These are phyloP conservation scores for Silene vulgaris DNA, from an alignment of 179 eudicot species.

Conservation along the genomic window DNA sequence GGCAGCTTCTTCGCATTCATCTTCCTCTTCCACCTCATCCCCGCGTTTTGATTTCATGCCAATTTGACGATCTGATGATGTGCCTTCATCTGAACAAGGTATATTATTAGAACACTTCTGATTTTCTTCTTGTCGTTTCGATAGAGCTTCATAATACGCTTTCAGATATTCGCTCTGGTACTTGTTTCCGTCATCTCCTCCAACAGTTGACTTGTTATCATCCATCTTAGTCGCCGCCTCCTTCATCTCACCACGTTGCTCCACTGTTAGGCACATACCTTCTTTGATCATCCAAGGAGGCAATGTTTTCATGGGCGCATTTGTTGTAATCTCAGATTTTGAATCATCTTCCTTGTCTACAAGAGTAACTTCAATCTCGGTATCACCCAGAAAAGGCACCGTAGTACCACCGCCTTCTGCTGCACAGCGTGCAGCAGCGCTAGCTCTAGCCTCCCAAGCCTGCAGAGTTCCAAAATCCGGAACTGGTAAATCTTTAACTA, in stretches of 20 bases:
- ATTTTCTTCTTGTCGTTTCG: slow-evolving; percentile 51
- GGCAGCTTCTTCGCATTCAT: no score
- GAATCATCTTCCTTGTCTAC: slow-evolving; percentile 32
- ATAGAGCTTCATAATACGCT: slow-evolving; percentile 82
- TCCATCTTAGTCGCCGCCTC: slow-evolving; percentile 49
- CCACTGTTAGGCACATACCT: slow-evolving; percentile 79
- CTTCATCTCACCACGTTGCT: slow-evolving; percentile 82
- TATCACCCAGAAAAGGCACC: slow-evolving; percentile 82
- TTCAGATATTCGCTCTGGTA: slow-evolving; percentile 61
- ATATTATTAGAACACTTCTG: slow-evolving; percentile 30
- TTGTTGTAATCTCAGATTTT: slow-evolving; percentile 42
- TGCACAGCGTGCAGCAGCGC: slow-evolving; percentile 57
- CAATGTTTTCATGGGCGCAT: slow-evolving; percentile 60
- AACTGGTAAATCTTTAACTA: slow-evolving; percentile 73
- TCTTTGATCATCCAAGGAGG: slow-evolving; percentile 98
- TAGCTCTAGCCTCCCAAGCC: slow-evolving; percentile 76
- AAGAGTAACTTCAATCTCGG: slow-evolving; percentile 37
- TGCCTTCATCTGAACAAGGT: slow-evolving; percentile 24
- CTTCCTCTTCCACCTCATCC: slow-evolving; percentile 29
- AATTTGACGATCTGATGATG: slow-evolving; percentile 55
- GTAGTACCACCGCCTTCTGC: slow-evolving; percentile 64
- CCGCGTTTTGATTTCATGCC: slow-evolving; percentile 70
- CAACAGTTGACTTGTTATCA: slow-evolving; percentile 58
- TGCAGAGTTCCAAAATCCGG: slow-evolving; percentile 83
- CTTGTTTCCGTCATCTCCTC: slow-evolving; percentile 35